phyloP scores from a whole-genome alignment of 176 grass and related monocot genomes.

The Poa annua region DNA sequence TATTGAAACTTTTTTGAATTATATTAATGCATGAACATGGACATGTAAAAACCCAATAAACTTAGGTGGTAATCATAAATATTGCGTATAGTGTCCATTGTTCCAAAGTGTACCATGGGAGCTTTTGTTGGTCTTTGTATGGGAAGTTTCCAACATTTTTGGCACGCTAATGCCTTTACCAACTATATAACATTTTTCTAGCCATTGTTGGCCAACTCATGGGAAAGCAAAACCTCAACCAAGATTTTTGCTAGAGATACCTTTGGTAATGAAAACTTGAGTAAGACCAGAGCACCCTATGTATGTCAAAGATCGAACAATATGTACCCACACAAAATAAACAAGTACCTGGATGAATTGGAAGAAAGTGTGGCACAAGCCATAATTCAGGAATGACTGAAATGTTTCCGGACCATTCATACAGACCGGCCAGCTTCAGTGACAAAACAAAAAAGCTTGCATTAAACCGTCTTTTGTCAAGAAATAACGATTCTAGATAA shows the following conservation, averaged over 20 bases:
- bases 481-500: background rate
- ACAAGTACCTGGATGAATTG: conserved; percentile 57
- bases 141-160: too few relatives aligned
- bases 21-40: background rate
- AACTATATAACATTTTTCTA: too few relatives aligned
- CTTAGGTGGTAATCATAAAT: background rate
- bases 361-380: conserved; percentile 57
- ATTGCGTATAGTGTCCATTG: background rate
- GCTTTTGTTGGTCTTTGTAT: too few relatives aligned
- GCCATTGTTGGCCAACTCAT: too few relatives aligned
- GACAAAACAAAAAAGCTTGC: background rate
- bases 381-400: conserved; percentile 53
- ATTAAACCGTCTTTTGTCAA: background rate
- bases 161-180: too few relatives aligned
- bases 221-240: too few relatives aligned
- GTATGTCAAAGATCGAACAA: too few relatives aligned
- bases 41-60: background rate
- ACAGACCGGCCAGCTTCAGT: conserved; percentile 52
- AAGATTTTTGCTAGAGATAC: too few relatives aligned
- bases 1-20: background rate
- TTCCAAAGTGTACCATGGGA: background rate
- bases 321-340: background rate
- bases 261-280: too few relatives aligned
- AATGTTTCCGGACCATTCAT: conserved; percentile 65
- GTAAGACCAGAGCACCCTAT: background rate